Evolutionary conservation across 495 filamentous ascomycete genomes (phyloP).

Genomic region (Talaromyces ruber): DNA sequence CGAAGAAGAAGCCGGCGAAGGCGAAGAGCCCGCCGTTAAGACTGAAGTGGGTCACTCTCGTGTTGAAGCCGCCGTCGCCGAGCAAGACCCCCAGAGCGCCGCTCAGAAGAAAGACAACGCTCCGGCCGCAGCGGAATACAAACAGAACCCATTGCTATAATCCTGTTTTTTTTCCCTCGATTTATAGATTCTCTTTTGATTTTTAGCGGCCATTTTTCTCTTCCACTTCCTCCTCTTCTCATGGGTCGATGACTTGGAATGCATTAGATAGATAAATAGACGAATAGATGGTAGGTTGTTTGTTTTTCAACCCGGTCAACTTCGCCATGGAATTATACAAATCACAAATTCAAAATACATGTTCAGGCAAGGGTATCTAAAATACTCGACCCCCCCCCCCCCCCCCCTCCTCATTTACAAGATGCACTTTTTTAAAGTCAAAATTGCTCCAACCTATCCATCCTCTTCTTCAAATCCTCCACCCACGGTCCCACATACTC

Average conservation of each 20-base stretch:
- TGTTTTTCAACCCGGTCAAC: neutral
- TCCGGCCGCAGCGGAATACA: constrained; percentile 46
- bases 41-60: constrained; percentile 11
- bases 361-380: neutral
- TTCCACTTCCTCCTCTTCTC: neutral
- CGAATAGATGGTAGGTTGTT: neutral
- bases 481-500: constrained; percentile 82
- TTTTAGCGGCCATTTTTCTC: neutral
- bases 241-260: neutral
- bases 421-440: neutral
- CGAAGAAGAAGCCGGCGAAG: constrained; percentile 56
- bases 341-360: neutral
- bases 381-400: neutral
- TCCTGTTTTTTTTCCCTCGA: neutral
- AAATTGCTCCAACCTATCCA: constrained; percentile 42
- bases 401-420: neutral
- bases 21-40: constrained; percentile 15
- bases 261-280: constrained; percentile 5
- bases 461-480: constrained; percentile 70
- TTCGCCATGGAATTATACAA: too few species aligned
- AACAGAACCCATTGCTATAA: constrained; percentile 55
- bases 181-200: neutral
- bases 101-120: constrained; percentile 19
- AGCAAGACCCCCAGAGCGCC: constrained; percentile 22
- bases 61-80: constrained; percentile 21